Base-by-base conservation (phyloP, 345 rosid species). In the Theobroma cacao region DNA sequence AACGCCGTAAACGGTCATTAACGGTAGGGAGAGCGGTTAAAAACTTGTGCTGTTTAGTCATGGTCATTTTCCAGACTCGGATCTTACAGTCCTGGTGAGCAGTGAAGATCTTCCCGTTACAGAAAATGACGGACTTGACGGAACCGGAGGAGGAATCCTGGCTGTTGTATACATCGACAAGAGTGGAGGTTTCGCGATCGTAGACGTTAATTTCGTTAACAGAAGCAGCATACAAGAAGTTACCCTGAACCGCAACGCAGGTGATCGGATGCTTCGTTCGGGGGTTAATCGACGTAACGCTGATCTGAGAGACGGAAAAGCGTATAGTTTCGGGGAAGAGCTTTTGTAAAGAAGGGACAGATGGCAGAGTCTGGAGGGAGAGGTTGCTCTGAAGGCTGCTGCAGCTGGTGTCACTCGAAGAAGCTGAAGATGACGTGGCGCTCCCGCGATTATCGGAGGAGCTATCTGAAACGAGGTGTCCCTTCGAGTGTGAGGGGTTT, bases 31-130 rank as follows among this genome's bases (percentile, higher is more conserved):
- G 94, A 17, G 86, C 78, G 22, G 94, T 79, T 47, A 85, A 60
- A 70, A 86, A 77, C 71, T 78, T 85, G 79, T 93, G 91, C 65
- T 72, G 86, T 72, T 77, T 86, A 2, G 79, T 76, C 7, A 78
- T 73, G 67, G 90, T 80, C 59, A 85, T 14, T 67, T 87, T 86
- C 98, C 98, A 95, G 79, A 90, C 94, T 24, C 98, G 95, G 88
- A 95, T 91, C 80, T 91, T 90, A 45, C 91, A 81, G 84, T 95
- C 97, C 71, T 95, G 99, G 60, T 95, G 98, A 63, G 97, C 92
- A 1, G 98, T 88, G 81, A 92, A 86, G 78, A 93, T 75, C 76
- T 91, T 89, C 0, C 89, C 90, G 60, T 83, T 85, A 76, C 82
- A 87, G 82, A 92, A 89, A 18, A 86, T 38, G 30, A 91, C 72